Base-by-base conservation (phyloP, 2,329 filamentous ascomycete species). In the Sporothrix pseudoabietina region DNA sequence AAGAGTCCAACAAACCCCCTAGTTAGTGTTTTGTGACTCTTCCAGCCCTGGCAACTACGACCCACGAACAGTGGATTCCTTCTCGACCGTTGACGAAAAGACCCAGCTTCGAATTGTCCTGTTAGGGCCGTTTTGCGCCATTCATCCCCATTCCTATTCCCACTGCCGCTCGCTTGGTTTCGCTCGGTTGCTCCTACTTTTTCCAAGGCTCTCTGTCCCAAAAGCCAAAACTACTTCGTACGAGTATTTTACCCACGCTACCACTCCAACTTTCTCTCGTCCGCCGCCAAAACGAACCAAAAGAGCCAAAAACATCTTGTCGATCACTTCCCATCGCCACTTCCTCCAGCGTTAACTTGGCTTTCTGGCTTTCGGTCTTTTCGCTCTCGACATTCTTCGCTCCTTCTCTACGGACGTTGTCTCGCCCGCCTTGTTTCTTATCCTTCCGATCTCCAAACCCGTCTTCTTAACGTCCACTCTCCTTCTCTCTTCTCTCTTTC, bases 281-380 rank as follows among this genome's bases (percentile, higher is more conserved):
- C 35, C 55, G 47, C 69, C 69, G 41, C 63, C 39, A 66, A 59
- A 71, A 57, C 3, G 10, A 47, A 6, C 41, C 44, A 49, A 49
- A 49, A 49, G 14, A 12, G 19, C 39, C 61, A 63, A 63, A 41
- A 22, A 4, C 59, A 32, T 61, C 4, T 30, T 72, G 71, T 47
- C 61, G 71, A 72, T 72, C 71, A 72, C 70, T 52, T 47, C 61
- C 71, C 71, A 72, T 72, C 71, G 71, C 71, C 61, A 68, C 71
- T 57, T 61, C 35, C 63, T 65, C 61, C 19, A 44, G 32, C 16
- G 0, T 14, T 6, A 3, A 65, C 39, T 61, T 52, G 52, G 14
- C 35, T 35, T 35, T 35, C 35, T 35, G 35, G 35, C 35, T 41
- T 61, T 47, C 39, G 16, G 32, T 41, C 19, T 49, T 19, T 12